Conservation (phyloP, 2,329 filamentous ascomycete genomes). For the Fusarium duplospermum region DNA sequence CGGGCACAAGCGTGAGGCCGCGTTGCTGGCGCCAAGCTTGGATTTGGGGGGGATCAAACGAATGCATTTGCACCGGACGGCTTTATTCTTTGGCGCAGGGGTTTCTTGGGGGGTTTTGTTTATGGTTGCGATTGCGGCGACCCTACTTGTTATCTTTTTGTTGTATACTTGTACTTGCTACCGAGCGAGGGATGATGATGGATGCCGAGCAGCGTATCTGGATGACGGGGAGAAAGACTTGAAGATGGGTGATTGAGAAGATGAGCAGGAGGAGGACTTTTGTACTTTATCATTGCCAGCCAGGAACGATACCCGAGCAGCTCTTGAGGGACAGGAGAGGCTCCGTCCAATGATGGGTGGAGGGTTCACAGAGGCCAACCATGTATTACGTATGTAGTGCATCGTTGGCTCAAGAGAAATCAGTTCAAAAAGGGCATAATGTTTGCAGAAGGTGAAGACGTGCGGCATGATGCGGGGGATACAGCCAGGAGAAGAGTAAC, state of each 20-base stretch:
- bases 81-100: slow-evolving; percentile 42
- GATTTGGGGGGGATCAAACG: slow-evolving; percentile 24
- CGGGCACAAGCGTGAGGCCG: slow-evolving; percentile 21
- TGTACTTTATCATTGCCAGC: slow-evolving; percentile 43
- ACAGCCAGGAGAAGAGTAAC: neutral
- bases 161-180: slow-evolving; percentile 38
- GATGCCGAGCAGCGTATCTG: slow-evolving; percentile 22
- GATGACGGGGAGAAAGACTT: slow-evolving; percentile 7
- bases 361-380: neutral
- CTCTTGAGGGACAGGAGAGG: slow-evolving; percentile 24
- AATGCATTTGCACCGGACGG: slow-evolving; percentile 41
- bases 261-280: slow-evolving; percentile 28
- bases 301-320: slow-evolving; percentile 46
- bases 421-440: slow-evolving; percentile 1
- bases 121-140: slow-evolving; percentile 5
- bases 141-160: slow-evolving; percentile 6
- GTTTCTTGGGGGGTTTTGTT: slow-evolving; percentile 24
- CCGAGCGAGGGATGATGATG: slow-evolving; percentile 6
- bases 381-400: neutral
- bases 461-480: neutral
- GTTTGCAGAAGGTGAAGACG: neutral
- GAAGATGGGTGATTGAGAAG: neutral
- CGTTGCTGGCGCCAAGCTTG: slow-evolving; percentile 15
- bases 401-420: slow-evolving; percentile 10
- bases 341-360: slow-evolving; percentile 31